Evolutionary conservation across 2,329 filamentous ascomycete species (phyloP).

Genomic region (Mycocentrospora acerina): DNA sequence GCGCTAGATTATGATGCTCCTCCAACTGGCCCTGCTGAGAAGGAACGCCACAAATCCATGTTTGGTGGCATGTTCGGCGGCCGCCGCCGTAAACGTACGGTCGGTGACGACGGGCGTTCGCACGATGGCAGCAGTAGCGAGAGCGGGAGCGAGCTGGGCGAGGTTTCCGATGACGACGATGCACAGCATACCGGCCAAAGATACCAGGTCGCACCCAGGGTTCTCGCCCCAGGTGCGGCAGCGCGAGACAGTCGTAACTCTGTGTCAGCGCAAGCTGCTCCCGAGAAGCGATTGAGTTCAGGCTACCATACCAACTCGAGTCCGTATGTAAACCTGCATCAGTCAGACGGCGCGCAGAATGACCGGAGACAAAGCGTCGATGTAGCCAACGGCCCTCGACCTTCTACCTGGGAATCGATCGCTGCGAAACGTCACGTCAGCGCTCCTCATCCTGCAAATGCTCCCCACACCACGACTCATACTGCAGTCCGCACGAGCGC

Average conservation of each 20-base stretch:
- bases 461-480: constrained; percentile 12
- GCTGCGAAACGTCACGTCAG: constrained; percentile 28
- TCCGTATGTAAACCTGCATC: constrained; percentile 9
- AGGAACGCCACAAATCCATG: constrained; percentile 30
- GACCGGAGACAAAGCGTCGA: constrained; percentile 28
- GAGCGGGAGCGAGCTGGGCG: constrained; percentile 27
- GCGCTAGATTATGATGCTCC: constrained; percentile 57
- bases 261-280: constrained; percentile 14
- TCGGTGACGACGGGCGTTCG: constrained; percentile 39
- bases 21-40: constrained; percentile 16
- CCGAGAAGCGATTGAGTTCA: constrained; percentile 22
- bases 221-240: constrained; percentile 32
- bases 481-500: constrained; percentile 15
- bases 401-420: constrained; percentile 27
- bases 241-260: constrained; percentile 24
- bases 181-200: constrained; percentile 33
- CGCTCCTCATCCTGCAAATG: constrained; percentile 25
- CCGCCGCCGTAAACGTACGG: constrained; percentile 20
- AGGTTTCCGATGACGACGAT: constrained; percentile 32
- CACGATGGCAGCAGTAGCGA: constrained; percentile 23
- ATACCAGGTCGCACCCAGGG: constrained; percentile 38
- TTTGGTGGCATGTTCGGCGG: constrained; percentile 31
- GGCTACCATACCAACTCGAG: constrained; percentile 29
- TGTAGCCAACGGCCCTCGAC: constrained; percentile 4
- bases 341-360: constrained; percentile 9